A percentile compares a stretch with the other conserved stretches of the same genome.
These are phyloP conservation scores for Auriscalpium orientale DNA, from an alignment of 768 basidiomycete genomes.

Conservation along the genomic window DNA sequence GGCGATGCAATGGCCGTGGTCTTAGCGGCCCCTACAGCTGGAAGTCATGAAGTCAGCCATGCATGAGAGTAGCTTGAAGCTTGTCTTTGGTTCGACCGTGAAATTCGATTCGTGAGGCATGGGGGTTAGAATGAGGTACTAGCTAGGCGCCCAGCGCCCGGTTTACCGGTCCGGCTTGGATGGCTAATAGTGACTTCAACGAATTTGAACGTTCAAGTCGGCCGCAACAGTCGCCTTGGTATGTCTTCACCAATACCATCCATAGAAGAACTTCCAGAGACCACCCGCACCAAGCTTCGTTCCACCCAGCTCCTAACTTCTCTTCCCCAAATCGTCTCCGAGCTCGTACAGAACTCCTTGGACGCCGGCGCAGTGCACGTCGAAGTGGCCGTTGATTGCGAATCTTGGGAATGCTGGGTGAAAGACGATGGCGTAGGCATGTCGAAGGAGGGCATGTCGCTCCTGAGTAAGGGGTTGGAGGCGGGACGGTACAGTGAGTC, in stretches of 20 bases:
- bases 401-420: conserved; percentile 79
- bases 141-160: too few relatives aligned
- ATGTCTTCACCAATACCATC: not conserved
- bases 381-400: conserved; percentile 65
- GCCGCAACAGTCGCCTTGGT: too few relatives aligned
- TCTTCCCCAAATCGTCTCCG: conserved; percentile 68
- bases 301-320: conserved; percentile 83
- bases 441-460: conserved; percentile 44
- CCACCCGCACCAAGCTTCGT: conserved; percentile 66
- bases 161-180: too few relatives aligned
- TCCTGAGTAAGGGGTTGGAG: conserved; percentile 44
- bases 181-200: too few relatives aligned
- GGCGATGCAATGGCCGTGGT: too few relatives aligned
- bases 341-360: conserved; percentile 85
- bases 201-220: too few relatives aligned
- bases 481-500: conserved; percentile 62
- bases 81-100: too few relatives aligned
- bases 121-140: too few relatives aligned
- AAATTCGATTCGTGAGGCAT: too few relatives aligned
- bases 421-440: conserved; percentile 83
- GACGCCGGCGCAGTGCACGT: conserved; percentile 71
- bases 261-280: conserved; percentile 35
- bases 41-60: too few relatives aligned
- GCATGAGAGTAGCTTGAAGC: too few relatives aligned
- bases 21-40: too few relatives aligned